These are phyloP conservation scores for Camellia granthamiana DNA, from an alignment of 148 eudicot genomes.

Conservation along the genomic window DNA sequence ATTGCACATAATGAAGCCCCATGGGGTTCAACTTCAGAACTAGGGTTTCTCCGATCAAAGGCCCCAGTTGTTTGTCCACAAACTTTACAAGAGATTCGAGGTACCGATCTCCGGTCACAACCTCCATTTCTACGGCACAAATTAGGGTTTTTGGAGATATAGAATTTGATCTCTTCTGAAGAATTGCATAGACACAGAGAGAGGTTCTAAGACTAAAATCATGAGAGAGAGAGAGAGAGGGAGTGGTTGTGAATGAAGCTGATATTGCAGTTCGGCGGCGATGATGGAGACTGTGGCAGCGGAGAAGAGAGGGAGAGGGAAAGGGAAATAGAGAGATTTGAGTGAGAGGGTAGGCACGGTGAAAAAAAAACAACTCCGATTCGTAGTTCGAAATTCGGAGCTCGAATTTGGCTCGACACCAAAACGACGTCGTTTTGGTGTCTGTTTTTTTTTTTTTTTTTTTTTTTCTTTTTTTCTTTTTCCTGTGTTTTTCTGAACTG, in stretches of 20 bases:
- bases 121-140: slow-evolving; percentile 31
- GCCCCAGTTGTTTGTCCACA: slow-evolving; percentile 56
- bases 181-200: not conserved
- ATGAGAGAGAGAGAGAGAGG: not conserved
- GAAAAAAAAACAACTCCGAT: too few species aligned
- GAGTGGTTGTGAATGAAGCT: not conserved
- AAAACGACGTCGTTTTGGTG: too few species aligned
- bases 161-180: not conserved
- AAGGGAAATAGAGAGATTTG: too few species aligned
- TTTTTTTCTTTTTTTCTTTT: too few species aligned
- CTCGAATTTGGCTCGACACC: too few species aligned
- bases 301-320: too few species aligned
- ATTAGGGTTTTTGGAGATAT: not conserved
- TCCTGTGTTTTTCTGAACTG: too few species aligned
- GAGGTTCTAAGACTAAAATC: not conserved
- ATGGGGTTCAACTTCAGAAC: slow-evolving; percentile 29
- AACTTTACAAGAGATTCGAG: slow-evolving; percentile 77
- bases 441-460: too few species aligned
- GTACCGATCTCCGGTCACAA: slow-evolving; percentile 83
- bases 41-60: slow-evolving; percentile 56
- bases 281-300: too few species aligned
- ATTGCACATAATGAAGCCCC: slow-evolving; percentile 81
- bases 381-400: too few species aligned
- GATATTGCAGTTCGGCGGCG: too few species aligned
- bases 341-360: too few species aligned